Percentiles rank a stretch among this genome's conserved stretches.
Evolutionary conservation across 768 basidiomycete genomes (phyloP).

Genomic region (Cystobasidiopsis lactophilus): DNA sequence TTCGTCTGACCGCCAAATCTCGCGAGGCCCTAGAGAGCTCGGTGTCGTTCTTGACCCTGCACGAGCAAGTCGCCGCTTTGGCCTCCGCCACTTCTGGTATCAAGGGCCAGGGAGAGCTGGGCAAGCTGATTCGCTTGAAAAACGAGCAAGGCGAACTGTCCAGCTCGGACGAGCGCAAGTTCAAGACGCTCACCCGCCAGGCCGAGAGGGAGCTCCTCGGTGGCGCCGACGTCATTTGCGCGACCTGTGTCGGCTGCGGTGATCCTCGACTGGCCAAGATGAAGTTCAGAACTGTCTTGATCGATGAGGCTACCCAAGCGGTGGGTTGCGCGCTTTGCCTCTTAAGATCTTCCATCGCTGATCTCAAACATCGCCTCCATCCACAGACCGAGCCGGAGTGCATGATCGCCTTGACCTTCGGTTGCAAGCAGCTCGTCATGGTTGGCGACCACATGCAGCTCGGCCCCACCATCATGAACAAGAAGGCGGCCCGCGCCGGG

Average conservation of each 20-base stretch:
- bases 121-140: constrained; percentile 94
- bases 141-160: constrained; percentile 94
- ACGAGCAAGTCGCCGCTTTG: constrained; percentile 79
- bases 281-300: constrained; percentile 94
- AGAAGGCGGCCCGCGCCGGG: constrained; percentile 97
- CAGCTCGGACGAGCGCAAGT: constrained; percentile 89
- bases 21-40: constrained; percentile 96
- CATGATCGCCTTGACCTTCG: constrained; percentile 95
- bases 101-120: constrained; percentile 84
- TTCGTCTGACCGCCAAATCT: constrained; percentile 90
- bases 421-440: constrained; percentile 93
- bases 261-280: constrained; percentile 88
- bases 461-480: constrained; percentile 99
- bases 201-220: constrained; percentile 93
- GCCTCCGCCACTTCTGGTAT: constrained; percentile 24
- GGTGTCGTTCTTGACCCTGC: constrained; percentile 75
- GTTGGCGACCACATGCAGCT: constrained; percentile 68
- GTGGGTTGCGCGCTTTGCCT: constrained; percentile 5
- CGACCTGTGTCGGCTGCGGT: constrained; percentile 92
- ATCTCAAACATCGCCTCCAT: not conserved
- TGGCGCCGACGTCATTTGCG: constrained; percentile 93
- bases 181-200: constrained; percentile 79
- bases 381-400: constrained; percentile 38
- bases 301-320: constrained; percentile 86
- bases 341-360: not conserved